Percentiles rank a stretch among this genome's conserved stretches.
These are phyloP conservation scores for Chaetomium fimeti DNA, from an alignment of 495 filamentous ascomycete species.

Conservation along the genomic window DNA sequence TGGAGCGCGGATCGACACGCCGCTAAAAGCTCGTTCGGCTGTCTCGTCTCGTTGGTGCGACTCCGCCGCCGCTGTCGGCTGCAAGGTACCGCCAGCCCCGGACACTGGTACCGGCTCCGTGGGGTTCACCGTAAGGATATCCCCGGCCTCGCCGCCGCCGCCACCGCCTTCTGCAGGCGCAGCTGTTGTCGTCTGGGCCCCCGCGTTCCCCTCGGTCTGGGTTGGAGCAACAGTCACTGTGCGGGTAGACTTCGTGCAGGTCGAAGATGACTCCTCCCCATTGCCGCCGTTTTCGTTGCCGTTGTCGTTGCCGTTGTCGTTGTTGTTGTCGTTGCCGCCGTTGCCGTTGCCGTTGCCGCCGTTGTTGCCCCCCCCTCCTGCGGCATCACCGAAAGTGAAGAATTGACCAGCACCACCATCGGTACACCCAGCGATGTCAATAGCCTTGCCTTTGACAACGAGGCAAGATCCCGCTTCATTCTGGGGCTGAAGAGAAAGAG, in stretches of 20 bases:
- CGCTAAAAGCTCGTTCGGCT: slow-evolving; percentile 49
- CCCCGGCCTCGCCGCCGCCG: slow-evolving; percentile 17
- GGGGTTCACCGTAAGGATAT: slow-evolving; percentile 42
- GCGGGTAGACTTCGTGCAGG: slow-evolving; percentile 25
- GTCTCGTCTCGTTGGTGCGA: slow-evolving; percentile 47
- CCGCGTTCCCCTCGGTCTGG: too few relatives aligned
- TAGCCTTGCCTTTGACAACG: slow-evolving; percentile 43
- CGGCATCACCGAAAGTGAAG: slow-evolving; percentile 47
- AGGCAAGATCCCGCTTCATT: slow-evolving; percentile 49
- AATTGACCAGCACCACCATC: slow-evolving; percentile 43
- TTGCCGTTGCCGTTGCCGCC: slow-evolving; percentile 13
- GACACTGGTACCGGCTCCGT: slow-evolving; percentile 52
- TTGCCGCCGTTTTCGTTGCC: slow-evolving; percentile 8
- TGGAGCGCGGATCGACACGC: slow-evolving; percentile 47
- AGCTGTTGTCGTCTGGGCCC: slow-evolving; percentile 5
- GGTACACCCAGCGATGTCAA: slow-evolving; percentile 48
- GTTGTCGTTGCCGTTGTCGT: slow-evolving; percentile 11
- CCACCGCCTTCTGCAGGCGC: slow-evolving; percentile 2
- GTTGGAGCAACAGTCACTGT: slow-evolving; percentile 25
- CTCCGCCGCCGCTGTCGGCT: slow-evolving; percentile 50
- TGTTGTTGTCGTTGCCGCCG: slow-evolving; percentile 8
- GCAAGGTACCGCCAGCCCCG: slow-evolving; percentile 47
- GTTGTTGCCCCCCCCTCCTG: slow-evolving; percentile 18
- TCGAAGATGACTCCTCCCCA: slow-evolving; percentile 15
- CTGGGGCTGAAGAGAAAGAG: slow-evolving; percentile 44